phyloP scores from a whole-genome alignment of 2,329 filamentous ascomycete species.

The Orbilia blumenaviensis region DNA sequence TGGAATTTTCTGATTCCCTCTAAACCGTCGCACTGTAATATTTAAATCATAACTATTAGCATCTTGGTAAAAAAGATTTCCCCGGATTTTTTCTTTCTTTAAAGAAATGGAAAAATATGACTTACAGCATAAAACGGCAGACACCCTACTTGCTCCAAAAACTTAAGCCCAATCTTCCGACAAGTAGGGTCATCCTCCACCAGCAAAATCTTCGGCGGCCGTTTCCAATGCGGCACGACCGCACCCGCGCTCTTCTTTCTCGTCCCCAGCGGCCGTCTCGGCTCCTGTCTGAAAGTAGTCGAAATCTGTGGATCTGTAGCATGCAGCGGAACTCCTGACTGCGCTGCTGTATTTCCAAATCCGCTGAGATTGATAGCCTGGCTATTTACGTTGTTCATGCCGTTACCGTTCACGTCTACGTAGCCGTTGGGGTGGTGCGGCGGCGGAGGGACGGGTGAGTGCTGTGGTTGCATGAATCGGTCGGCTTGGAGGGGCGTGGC shows the following conservation, averaged over 20 bases:
- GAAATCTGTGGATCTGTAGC: slow-evolving; percentile 52
- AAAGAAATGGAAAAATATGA: slow-evolving; percentile 55
- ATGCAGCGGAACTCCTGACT: slow-evolving; percentile 35
- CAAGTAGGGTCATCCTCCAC: slow-evolving; percentile 83
- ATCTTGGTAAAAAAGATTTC: not conserved
- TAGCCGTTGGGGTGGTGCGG: slow-evolving; percentile 14
- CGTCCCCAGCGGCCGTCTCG: slow-evolving; percentile 38
- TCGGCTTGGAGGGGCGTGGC: slow-evolving; percentile 44
- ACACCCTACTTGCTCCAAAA: slow-evolving; percentile 72
- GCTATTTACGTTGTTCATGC: not conserved
- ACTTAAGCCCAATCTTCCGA: slow-evolving; percentile 74
- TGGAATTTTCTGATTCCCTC: slow-evolving; percentile 87
- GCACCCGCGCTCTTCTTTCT: slow-evolving; percentile 63
- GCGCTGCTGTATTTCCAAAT: slow-evolving; percentile 45
- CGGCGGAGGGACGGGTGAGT: not conserved
- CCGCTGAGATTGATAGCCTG: slow-evolving; percentile 28
- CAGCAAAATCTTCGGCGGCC: slow-evolving; percentile 80
- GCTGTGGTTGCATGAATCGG: slow-evolving; percentile 35
- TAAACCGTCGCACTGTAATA: slow-evolving; percentile 77
- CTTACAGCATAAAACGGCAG: slow-evolving; percentile 74
- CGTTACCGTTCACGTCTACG: slow-evolving; percentile 36
- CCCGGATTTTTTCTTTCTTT: not conserved
- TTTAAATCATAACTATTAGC: no score
- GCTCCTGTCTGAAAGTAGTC: slow-evolving; percentile 44
- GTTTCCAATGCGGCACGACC: slow-evolving; percentile 71